Percentiles rank a stretch among this genome's conserved stretches.
Evolutionary conservation across 2,329 filamentous ascomycete genomes (phyloP).

Genomic region (Chaetoscypha palmicola): DNA sequence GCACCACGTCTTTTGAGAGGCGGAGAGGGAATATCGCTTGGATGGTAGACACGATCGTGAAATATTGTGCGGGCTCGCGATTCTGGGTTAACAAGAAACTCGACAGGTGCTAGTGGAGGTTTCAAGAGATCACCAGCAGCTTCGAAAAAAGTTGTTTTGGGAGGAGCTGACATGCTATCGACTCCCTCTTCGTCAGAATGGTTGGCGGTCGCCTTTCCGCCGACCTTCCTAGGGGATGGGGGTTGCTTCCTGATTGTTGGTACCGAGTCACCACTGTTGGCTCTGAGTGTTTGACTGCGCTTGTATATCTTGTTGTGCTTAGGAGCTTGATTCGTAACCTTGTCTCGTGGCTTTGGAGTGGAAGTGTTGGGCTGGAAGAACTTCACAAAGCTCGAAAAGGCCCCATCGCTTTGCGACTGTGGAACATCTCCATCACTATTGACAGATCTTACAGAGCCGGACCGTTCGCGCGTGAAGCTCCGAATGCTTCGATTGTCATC

Average conservation of each 20-base stretch:
- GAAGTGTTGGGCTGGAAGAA: constrained; percentile 60
- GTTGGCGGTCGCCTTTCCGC: constrained; percentile 26
- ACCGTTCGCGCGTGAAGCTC: constrained; percentile 34
- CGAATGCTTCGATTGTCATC: constrained; percentile 56
- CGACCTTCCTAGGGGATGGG: constrained; percentile 28
- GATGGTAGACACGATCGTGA: constrained; percentile 92
- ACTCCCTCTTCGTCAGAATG: constrained; percentile 36
- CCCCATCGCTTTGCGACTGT: constrained; percentile 35
- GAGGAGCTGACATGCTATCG: constrained; percentile 59
- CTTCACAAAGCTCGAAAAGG: constrained; percentile 52
- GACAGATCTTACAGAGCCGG: constrained; percentile 12
- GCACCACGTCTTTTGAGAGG: constrained; percentile 51
- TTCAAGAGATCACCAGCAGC: constrained; percentile 88
- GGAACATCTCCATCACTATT: constrained; percentile 14
- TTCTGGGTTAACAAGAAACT: constrained; percentile 78
- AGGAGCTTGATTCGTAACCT: constrained; percentile 45
- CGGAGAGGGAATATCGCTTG: constrained; percentile 82
- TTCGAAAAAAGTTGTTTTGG: constrained; percentile 89
- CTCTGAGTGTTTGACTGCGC: constrained; percentile 65
- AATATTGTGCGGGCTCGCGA: constrained; percentile 85
- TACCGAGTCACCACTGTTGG: constrained; percentile 31
- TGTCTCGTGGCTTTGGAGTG: constrained; percentile 40
- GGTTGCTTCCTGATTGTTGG: constrained; percentile 6
- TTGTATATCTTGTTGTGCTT: constrained; percentile 67
- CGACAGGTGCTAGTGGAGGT: constrained; percentile 72